A percentile compares a stretch with the other conserved stretches of the same genome.
Evolutionary conservation across 2,329 filamentous ascomycete genomes (phyloP).

Genomic region (Fusarium veterinarium): DNA sequence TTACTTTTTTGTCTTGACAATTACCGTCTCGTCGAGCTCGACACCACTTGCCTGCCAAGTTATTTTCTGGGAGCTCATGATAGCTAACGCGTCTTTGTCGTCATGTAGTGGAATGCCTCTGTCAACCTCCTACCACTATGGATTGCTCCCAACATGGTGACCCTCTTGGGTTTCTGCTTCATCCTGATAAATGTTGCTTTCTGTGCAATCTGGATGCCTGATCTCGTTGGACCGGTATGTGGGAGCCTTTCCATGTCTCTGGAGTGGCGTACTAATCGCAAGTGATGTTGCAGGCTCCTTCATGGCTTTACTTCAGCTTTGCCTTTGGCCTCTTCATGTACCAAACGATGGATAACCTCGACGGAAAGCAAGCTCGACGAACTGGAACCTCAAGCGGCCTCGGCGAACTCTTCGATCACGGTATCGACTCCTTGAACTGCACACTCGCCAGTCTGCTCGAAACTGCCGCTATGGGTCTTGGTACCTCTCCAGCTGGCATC

Average conservation of each 20-base stretch:
- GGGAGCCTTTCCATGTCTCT: neutral
- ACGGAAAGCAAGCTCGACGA: conserved; percentile 95
- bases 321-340: conserved; percentile 98
- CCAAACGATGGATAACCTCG: conserved; percentile 98
- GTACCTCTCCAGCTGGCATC: conserved; percentile 83
- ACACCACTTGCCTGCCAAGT: neutral
- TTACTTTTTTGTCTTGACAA: neutral
- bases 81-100: conserved; percentile 34
- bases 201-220: conserved; percentile 84
- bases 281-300: conserved; percentile 70
- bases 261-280: conserved; percentile 16
- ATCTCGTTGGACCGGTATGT: conserved; percentile 87
- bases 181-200: conserved; percentile 84
- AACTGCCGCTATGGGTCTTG: conserved; percentile 92
- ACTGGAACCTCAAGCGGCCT: conserved; percentile 95
- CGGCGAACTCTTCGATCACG: conserved; percentile 97
- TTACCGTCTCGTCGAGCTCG: neutral
- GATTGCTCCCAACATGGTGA: conserved; percentile 98
- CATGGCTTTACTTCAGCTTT: conserved; percentile 97
- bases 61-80: conserved; percentile 12
- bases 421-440: conserved; percentile 98
- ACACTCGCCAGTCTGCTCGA: conserved; percentile 91
- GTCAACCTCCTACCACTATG: conserved; percentile 93
- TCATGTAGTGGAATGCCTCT: conserved; percentile 89
- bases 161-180: conserved; percentile 92